Conservation (phyloP, 495 filamentous ascomycete species). For the Aspergillus baeticus region DNA sequence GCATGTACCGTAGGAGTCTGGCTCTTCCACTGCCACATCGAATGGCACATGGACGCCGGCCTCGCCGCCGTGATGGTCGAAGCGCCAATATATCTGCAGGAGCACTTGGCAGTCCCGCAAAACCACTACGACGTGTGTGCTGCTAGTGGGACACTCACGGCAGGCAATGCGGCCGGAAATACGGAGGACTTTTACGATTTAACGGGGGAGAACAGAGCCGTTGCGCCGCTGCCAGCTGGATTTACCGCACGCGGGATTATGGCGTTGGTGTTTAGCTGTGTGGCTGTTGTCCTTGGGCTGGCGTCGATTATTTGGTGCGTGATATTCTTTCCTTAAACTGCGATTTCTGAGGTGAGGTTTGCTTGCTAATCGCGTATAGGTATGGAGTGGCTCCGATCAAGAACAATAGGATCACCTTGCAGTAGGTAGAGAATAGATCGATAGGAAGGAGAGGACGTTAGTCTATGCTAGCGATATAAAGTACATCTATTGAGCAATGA, state of each 20-base stretch:
- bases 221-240: slow-evolving; percentile 60
- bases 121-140: slow-evolving; percentile 63
- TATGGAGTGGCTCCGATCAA: too few relatives aligned
- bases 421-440: too few relatives aligned
- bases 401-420: too few relatives aligned
- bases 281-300: slow-evolving; percentile 71
- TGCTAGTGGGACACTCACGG: slow-evolving; percentile 36
- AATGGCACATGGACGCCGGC: slow-evolving; percentile 77
- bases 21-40: slow-evolving; percentile 80
- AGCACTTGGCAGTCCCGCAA: slow-evolving; percentile 57
- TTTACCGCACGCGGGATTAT: slow-evolving; percentile 62
- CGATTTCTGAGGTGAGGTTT: too few relatives aligned
- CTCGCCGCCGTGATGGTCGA: slow-evolving; percentile 72
- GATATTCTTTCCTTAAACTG: too few relatives aligned
- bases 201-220: slow-evolving; percentile 55
- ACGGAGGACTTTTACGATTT: slow-evolving; percentile 63
- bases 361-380: too few relatives aligned
- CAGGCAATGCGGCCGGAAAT: slow-evolving; percentile 78
- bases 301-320: slow-evolving; percentile 69
- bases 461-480: too few relatives aligned
- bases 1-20: slow-evolving; percentile 58
- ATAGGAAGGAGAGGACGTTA: too few relatives aligned
- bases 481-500: too few relatives aligned
- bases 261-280: slow-evolving; percentile 68
- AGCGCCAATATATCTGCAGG: slow-evolving; percentile 62